Conservation (phyloP, 345 rosid species). For the Pistacia atlantica region DNA sequence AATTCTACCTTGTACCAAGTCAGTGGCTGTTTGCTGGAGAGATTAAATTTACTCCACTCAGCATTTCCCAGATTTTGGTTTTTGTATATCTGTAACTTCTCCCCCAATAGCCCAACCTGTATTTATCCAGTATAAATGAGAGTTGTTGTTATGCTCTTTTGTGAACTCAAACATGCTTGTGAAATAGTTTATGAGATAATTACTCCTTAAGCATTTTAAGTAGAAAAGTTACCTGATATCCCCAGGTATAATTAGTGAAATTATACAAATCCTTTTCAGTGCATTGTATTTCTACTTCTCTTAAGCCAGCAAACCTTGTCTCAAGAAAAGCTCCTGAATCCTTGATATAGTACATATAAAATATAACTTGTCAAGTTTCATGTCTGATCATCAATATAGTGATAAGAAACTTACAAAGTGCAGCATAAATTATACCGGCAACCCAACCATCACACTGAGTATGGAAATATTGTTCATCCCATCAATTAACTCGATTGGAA, state of each 20-base stretch:
- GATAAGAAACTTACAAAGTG: not conserved
- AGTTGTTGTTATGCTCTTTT: not conserved
- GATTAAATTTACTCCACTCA: slow-evolving; percentile 48
- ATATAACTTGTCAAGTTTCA: not conserved
- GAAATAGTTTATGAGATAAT: too few species aligned
- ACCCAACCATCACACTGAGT: slow-evolving; percentile 84
- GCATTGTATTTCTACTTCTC: slow-evolving; percentile 45
- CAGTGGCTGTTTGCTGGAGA: slow-evolving; percentile 45
- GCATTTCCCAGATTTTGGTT: slow-evolving; percentile 38
- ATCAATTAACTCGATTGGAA: slow-evolving; percentile 36
- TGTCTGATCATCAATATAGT: not conserved
- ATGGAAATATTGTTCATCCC: slow-evolving; percentile 71
- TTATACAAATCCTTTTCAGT: slow-evolving; percentile 29
- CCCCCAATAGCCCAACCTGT: slow-evolving; percentile 75
- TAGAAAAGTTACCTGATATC: slow-evolving; percentile 60
- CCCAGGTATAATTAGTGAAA: slow-evolving; percentile 56
- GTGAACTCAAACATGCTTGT: too few species aligned
- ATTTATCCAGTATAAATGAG: not conserved
- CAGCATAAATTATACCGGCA: slow-evolving; percentile 57
- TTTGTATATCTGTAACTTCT: slow-evolving; percentile 48
- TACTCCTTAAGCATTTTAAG: not conserved
- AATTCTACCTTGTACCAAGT: slow-evolving; percentile 82
- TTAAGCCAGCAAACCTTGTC: slow-evolving; percentile 53
- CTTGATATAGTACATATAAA: slow-evolving; percentile 32
- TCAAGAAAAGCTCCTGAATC: slow-evolving; percentile 85